A percentile compares a stretch with the other conserved stretches of the same genome.
Evolutionary conservation across 306 rosid species (phyloP).

Genomic region (Nissolia schottii): DNA sequence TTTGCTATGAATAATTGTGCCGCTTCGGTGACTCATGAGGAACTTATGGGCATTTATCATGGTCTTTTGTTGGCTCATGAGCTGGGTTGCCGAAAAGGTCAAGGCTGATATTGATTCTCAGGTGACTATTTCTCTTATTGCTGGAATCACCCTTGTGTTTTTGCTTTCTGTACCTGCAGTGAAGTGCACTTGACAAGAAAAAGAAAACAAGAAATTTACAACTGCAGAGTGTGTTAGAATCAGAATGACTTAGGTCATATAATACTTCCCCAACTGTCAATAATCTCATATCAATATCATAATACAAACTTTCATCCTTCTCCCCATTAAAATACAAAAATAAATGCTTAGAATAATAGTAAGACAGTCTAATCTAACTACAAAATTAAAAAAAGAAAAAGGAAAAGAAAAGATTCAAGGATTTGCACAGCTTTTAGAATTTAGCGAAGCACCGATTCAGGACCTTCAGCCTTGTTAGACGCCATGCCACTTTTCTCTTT

Average conservation of each 20-base stretch:
- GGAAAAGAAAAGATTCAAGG: not conserved
- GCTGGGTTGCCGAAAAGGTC: too few species aligned
- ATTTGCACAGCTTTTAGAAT: not conserved
- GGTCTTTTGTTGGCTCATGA: too few species aligned
- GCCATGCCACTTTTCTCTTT: not conserved
- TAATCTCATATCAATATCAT: not conserved
- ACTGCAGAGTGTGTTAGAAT: not conserved
- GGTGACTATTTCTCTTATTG: too few species aligned
- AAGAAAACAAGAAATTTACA: not conserved
- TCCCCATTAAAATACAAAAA: not conserved
- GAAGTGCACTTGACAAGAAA: not conserved
- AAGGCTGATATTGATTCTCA: too few species aligned
- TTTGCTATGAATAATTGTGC: too few species aligned
- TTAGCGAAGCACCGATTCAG: not conserved
- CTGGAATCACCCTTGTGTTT: not conserved
- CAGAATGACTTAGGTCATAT: not conserved
- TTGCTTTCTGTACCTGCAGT: not conserved
- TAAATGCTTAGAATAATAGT: not conserved
- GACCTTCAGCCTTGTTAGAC: not conserved
- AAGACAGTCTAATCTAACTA: not conserved
- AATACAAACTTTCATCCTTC: not conserved
- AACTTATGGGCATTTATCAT: too few species aligned
- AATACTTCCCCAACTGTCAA: not conserved
- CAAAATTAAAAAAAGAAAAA: not conserved
- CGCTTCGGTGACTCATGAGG: too few species aligned